A percentile compares a stretch with the other conserved stretches of the same genome.
Conservation (phyloP, 2,329 filamentous ascomycete genomes). For the Penicillium sp. region DNA sequence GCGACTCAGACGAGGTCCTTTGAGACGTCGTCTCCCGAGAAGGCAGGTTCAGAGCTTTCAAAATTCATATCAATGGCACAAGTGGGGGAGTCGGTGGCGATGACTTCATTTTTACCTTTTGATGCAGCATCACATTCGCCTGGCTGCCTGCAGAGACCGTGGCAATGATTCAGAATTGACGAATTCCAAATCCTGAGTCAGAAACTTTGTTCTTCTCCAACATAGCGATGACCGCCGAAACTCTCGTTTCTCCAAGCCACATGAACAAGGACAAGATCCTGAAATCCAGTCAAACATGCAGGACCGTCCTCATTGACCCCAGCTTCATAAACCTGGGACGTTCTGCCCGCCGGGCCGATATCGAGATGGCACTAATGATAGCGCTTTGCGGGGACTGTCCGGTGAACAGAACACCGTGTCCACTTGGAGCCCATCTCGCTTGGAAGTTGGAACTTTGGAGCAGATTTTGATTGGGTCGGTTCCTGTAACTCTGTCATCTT, state of each 20-base stretch:
- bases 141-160: background rate
- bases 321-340: background rate
- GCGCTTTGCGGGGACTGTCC: slow-evolving; percentile 14
- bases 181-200: slow-evolving; percentile 7
- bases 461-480: background rate
- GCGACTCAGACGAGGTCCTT: background rate
- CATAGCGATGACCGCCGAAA: background rate
- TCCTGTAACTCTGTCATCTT: background rate
- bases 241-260: background rate
- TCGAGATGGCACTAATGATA: slow-evolving; percentile 17
- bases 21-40: background rate
- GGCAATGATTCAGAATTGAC: background rate
- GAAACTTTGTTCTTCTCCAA: background rate
- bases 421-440: slow-evolving; percentile 7
- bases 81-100: background rate
- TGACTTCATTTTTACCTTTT: background rate
- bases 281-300: background rate
- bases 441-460: background rate
- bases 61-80: background rate
- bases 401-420: slow-evolving; percentile 20
- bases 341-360: background rate
- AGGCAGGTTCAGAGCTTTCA: background rate
- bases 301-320: background rate
- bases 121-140: background rate
- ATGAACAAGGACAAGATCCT: background rate